phyloP scores from a whole-genome alignment of 2,329 filamentous ascomycete species.

The Nothophoma quercina region DNA sequence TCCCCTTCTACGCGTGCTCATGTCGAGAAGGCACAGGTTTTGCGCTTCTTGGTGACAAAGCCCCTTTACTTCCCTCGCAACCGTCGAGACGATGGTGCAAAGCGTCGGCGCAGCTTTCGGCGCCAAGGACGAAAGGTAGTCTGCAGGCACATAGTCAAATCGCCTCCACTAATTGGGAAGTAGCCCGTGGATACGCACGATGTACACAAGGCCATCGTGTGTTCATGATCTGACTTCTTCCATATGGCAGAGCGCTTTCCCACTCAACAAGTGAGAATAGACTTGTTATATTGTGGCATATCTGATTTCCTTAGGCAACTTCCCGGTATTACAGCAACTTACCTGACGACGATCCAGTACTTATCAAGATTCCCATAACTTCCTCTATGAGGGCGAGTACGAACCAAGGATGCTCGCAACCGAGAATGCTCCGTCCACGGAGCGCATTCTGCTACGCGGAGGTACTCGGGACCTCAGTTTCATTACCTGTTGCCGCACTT shows the following conservation, averaged over 20 bases:
- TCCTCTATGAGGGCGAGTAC: conserved; percentile 27
- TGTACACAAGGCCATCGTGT: conserved; percentile 26
- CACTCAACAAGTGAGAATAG: too few species aligned
- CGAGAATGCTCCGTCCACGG: not conserved
- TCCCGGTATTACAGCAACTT: conserved; percentile 15
- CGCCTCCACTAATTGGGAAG: too few species aligned
- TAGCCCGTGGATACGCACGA: conserved; percentile 11
- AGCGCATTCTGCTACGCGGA: not conserved
- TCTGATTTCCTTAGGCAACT: too few species aligned
- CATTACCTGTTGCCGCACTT: not conserved
- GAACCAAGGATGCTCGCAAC: not conserved
- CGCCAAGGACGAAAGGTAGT: not conserved
- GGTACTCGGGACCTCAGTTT: not conserved
- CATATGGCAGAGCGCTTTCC: conserved; percentile 5
- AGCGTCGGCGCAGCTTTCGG: not conserved
- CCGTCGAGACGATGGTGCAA: too few species aligned
- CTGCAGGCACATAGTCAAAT: too few species aligned
- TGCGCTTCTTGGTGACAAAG: too few species aligned
- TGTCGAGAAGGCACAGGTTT: too few species aligned
- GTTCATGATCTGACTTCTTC: conserved; percentile 20
- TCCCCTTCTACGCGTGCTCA: too few species aligned
- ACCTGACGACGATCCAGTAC: conserved; percentile 21
- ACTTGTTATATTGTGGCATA: too few species aligned
- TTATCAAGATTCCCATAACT: conserved; percentile 22
- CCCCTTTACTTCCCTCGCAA: too few species aligned